Percentiles rank a stretch among this genome's conserved stretches.
Conservation (phyloP, 495 filamentous ascomycete species). For the Neurospora sp. region DNA sequence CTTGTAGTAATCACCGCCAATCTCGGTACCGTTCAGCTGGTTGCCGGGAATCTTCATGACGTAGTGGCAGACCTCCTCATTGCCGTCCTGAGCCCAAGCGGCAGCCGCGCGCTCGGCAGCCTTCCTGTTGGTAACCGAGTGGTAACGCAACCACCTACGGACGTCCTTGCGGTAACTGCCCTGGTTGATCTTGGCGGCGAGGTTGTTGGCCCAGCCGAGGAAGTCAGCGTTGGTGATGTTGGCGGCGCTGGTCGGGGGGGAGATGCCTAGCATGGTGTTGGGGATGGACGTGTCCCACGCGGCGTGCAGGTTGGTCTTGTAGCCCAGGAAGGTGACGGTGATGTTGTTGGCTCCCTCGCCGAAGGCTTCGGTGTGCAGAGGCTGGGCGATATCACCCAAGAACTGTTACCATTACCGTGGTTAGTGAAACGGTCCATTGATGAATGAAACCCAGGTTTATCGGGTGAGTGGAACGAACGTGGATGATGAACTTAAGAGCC, state of each 20-base stretch:
- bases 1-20: constrained; percentile 43
- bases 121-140: constrained; percentile 31
- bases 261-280: constrained; percentile 31
- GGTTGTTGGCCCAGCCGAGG: constrained; percentile 21
- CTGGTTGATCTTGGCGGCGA: constrained; percentile 35
- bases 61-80: constrained; percentile 45
- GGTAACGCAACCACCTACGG: constrained; percentile 32
- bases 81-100: constrained; percentile 48
- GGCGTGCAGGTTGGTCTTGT: constrained; percentile 49
- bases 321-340: constrained; percentile 43
- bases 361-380: constrained; percentile 51
- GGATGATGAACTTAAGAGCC: constrained; percentile 10
- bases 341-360: constrained; percentile 51
- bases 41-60: constrained; percentile 40
- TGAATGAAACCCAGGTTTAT: too few relatives aligned
- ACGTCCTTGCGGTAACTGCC: constrained; percentile 38
- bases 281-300: constrained; percentile 59
- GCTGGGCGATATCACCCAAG: constrained; percentile 54
- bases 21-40: constrained; percentile 39
- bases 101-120: constrained; percentile 27
- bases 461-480: constrained; percentile 11
- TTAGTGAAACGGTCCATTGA: background rate
- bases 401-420: constrained; percentile 15
- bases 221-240: constrained; percentile 24
- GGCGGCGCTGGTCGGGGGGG: constrained; percentile 27